These are phyloP conservation scores for Mycena metata DNA, from an alignment of 768 basidiomycete genomes.

Conservation along the genomic window DNA sequence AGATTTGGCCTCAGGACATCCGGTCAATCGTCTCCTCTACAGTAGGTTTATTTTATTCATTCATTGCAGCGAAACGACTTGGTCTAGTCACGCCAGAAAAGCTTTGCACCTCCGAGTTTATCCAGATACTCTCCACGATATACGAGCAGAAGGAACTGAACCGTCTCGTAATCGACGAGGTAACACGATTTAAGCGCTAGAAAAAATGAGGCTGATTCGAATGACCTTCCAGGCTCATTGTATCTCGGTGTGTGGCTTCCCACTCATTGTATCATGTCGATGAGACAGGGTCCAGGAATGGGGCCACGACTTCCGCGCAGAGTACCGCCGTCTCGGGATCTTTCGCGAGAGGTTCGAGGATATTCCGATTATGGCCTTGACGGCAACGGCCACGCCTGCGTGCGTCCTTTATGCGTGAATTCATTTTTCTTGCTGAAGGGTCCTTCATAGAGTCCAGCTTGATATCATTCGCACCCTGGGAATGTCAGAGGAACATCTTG, in stretches of 20 bases:
- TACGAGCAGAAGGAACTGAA: conserved; percentile 72
- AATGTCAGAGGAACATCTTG: conserved; percentile 69
- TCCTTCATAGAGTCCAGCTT: conserved; percentile 68
- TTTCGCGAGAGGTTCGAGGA: conserved; percentile 76
- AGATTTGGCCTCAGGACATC: conserved; percentile 72
- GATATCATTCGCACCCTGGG: conserved; percentile 80
- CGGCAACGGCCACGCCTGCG: conserved; percentile 84
- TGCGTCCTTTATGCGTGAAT: conserved; percentile 47
- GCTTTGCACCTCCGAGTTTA: conserved; percentile 68
- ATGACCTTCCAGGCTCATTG: conserved; percentile 75
- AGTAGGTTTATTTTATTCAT: conserved; percentile 55
- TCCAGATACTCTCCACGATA: conserved; percentile 61
- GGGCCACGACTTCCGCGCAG: conserved; percentile 85
- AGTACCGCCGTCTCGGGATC: conserved; percentile 78
- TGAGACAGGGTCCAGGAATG: conserved; percentile 68
- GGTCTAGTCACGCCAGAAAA: conserved; percentile 82
- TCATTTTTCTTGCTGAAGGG: conserved; percentile 4
- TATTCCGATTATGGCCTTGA: conserved; percentile 90
- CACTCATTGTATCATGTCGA: not conserved
- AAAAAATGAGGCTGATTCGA: conserved; percentile 13
- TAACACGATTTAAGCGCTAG: conserved; percentile 40
- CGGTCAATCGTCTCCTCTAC: conserved; percentile 75
- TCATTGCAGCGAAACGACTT: not conserved
- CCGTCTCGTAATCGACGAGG: conserved; percentile 87
- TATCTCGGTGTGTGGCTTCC: conserved; percentile 71